These are phyloP conservation scores for Phycomyces blakesleeanus DNA, from an alignment of 192 early-diverging fungal species.

Conservation along the genomic window DNA sequence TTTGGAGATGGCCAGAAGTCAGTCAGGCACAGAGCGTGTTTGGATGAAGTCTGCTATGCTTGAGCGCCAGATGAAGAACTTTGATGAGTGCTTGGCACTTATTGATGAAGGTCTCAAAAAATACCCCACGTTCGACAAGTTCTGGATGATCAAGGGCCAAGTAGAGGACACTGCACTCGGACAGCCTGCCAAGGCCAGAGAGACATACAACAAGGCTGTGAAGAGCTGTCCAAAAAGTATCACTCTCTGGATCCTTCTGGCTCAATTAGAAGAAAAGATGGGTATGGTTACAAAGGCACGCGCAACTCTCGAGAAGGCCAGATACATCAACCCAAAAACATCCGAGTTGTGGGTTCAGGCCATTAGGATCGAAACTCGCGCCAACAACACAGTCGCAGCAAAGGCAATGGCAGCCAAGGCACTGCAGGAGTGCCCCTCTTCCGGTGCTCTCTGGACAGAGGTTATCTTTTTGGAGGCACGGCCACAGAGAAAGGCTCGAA, in stretches of 20 bases:
- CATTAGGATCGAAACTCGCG: constrained; percentile 73
- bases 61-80: constrained; percentile 70
- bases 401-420: constrained; percentile 81
- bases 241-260: constrained; percentile 78
- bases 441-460: constrained; percentile 86
- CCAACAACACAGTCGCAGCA: constrained; percentile 64
- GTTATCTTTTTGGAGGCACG: constrained; percentile 82
- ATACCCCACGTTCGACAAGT: constrained; percentile 79
- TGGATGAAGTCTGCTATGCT: constrained; percentile 96
- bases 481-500: constrained; percentile 81
- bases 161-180: constrained; percentile 58
- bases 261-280: constrained; percentile 73
- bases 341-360: constrained; percentile 87
- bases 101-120: constrained; percentile 58
- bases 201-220: constrained; percentile 66
- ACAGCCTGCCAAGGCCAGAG: constrained; percentile 61
- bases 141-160: constrained; percentile 94
- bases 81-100: constrained; percentile 63
- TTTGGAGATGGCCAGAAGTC: constrained; percentile 68
- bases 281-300: constrained; percentile 69
- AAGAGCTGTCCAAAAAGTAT: constrained; percentile 74
- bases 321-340: constrained; percentile 76
- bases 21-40: constrained; percentile 75
- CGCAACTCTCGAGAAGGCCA: constrained; percentile 78
- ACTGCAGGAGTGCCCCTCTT: constrained; percentile 86